A percentile compares a stretch with the other conserved stretches of the same genome.
Evolutionary conservation across 257 asterid species (phyloP).

Genomic region (Henckelia pumila): DNA sequence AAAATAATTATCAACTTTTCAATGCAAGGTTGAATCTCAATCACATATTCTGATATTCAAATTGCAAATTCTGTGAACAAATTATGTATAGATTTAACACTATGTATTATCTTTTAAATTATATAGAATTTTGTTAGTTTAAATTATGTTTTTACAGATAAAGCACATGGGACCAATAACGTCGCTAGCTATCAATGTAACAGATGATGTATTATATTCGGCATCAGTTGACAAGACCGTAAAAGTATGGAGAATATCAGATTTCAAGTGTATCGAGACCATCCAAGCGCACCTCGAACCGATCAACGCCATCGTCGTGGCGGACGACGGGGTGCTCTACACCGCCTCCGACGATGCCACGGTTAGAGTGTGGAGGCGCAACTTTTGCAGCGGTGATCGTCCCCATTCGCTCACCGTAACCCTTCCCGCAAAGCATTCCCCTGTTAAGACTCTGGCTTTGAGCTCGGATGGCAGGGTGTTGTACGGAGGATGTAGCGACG

Average conservation of each 20-base stretch:
- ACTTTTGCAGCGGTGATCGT: slow-evolving; percentile 70
- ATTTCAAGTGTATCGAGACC: slow-evolving; percentile 87
- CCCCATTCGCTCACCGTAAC: slow-evolving; percentile 85
- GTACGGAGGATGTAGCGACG: slow-evolving; percentile 91
- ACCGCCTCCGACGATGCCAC: slow-evolving; percentile 96
- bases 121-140: no score
- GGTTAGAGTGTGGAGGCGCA: slow-evolving; percentile 84
- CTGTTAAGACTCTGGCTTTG: slow-evolving; percentile 70
- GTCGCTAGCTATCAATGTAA: slow-evolving; percentile 65
- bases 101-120: no score
- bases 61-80: no score
- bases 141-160: slow-evolving; percentile 35
- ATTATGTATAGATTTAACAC: no score
- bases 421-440: slow-evolving; percentile 76
- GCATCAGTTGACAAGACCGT: slow-evolving; percentile 80
- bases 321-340: slow-evolving; percentile 86
- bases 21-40: no score
- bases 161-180: slow-evolving; percentile 80
- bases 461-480: slow-evolving; percentile 60
- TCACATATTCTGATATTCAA: no score
- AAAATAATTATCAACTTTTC: no score
- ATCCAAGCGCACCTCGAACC: slow-evolving; percentile 90
- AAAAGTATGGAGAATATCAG: slow-evolving; percentile 83
- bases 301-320: slow-evolving; percentile 63
- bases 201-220: slow-evolving; percentile 81